Evolutionary conservation across 768 basidiomycete species (phyloP).

Genomic region (Russula abietina): DNA sequence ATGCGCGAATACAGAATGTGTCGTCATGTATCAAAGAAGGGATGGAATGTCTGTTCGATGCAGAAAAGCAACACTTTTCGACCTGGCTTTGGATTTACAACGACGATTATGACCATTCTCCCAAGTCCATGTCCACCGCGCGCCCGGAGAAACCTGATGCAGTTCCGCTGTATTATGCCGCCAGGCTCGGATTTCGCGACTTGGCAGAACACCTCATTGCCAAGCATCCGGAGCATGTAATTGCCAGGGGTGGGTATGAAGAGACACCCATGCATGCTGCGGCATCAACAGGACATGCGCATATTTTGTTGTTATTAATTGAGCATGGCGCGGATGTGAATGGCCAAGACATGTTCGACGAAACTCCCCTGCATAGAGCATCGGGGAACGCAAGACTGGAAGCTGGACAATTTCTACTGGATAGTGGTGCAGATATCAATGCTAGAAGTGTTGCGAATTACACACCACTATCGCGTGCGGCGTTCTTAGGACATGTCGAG

Average conservation of each 20-base stretch:
- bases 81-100: neutral
- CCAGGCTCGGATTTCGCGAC: neutral
- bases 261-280: neutral
- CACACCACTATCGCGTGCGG: too few species aligned
- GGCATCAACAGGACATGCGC: neutral
- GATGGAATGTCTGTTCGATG: neutral
- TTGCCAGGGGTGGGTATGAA: accelerated
- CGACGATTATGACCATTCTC: neutral
- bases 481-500: too few species aligned
- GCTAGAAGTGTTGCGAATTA: too few species aligned
- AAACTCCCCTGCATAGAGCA: too few species aligned
- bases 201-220: neutral
- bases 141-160: neutral
- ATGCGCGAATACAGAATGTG: neutral
- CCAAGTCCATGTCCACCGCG: neutral
- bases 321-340: neutral
- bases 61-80: neutral
- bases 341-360: too few species aligned
- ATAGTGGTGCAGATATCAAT: constrained; percentile 8
- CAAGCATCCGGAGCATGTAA: neutral
- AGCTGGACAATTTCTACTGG: constrained; percentile 32
- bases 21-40: neutral
- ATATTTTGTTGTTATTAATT: neutral
- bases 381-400: too few species aligned
- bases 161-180: neutral